phyloP scores from a whole-genome alignment of 768 basidiomycete species.

The Polyporus arcularius region DNA sequence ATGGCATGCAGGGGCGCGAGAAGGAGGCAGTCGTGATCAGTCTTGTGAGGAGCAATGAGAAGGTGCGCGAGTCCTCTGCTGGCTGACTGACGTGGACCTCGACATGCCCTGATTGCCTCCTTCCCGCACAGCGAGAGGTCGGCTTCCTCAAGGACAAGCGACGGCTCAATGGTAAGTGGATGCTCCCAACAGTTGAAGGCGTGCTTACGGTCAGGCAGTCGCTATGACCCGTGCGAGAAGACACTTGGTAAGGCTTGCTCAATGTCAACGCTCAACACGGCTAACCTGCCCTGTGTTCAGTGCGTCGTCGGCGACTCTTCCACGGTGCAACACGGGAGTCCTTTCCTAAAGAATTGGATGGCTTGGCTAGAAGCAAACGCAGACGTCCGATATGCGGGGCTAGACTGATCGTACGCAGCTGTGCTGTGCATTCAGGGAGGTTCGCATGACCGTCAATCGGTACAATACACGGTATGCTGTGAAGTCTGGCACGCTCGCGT shows the following conservation, averaged over 20 bases:
- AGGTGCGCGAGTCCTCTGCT: constrained; percentile 41
- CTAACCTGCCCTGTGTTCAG: constrained; percentile 37
- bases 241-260: constrained; percentile 66
- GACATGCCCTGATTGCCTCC: background rate
- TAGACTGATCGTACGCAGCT: constrained; percentile 39
- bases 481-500: constrained; percentile 7
- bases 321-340: constrained; percentile 82
- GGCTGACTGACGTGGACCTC: background rate
- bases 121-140: constrained; percentile 70
- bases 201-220: constrained; percentile 43
- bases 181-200: background rate
- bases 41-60: constrained; percentile 90
- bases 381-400: constrained; percentile 84
- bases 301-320: constrained; percentile 94
- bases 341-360: constrained; percentile 88
- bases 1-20: constrained; percentile 97
- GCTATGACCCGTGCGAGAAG: constrained; percentile 92
- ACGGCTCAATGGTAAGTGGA: constrained; percentile 75
- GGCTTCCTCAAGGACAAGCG: constrained; percentile 94
- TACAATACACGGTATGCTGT: background rate
- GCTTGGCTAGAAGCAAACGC: constrained; percentile 88
- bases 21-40: constrained; percentile 92
- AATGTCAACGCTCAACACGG: background rate
- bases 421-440: background rate
- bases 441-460: background rate